Evolutionary conservation across 177 flowering plant species (phyloP).

Genomic region (Tripterygium wilfordii): DNA sequence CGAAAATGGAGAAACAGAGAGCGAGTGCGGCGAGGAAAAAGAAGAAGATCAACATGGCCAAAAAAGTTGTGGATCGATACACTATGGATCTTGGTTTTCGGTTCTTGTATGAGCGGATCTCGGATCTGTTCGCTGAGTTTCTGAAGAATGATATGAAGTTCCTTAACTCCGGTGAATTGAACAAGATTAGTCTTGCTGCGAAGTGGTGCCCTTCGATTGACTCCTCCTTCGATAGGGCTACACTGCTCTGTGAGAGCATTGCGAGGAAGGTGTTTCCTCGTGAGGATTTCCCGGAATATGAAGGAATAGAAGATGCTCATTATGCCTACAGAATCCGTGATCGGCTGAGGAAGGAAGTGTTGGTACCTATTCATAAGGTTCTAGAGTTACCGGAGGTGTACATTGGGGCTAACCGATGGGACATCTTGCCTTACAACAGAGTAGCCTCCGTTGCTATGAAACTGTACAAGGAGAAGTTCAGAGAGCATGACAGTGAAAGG

Average conservation of each 20-base stretch:
- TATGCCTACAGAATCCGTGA: constrained; percentile 24
- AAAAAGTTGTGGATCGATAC: constrained; percentile 19
- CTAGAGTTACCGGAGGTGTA: constrained; percentile 39
- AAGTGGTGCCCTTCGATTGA: constrained; percentile 31
- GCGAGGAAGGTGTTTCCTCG: constrained; percentile 29
- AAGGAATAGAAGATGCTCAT: constrained; percentile 31
- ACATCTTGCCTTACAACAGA: constrained; percentile 17
- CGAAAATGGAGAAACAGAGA: background rate
- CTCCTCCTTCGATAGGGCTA: constrained; percentile 16
- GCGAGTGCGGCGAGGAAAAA: constrained; percentile 10
- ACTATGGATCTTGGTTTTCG: constrained; percentile 15
- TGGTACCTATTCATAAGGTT: constrained; percentile 29
- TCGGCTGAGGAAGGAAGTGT: constrained; percentile 31
- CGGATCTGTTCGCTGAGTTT: constrained; percentile 20
- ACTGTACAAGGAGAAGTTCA: constrained; percentile 11
- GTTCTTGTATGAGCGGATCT: constrained; percentile 14
- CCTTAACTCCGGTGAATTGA: constrained; percentile 9
- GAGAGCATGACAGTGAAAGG: constrained; percentile 26
- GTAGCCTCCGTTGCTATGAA: constrained; percentile 36
- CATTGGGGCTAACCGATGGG: constrained; percentile 32
- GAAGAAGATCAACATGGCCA: constrained; percentile 17
- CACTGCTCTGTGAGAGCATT: constrained; percentile 28
- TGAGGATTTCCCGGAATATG: constrained; percentile 19
- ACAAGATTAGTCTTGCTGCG: constrained; percentile 23
- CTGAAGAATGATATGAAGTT: constrained; percentile 21